A percentile compares a stretch with the other conserved stretches of the same genome.
These are phyloP conservation scores for Pseudisothecium myosuroides DNA, from an alignment of 225 moss, liverwort and hornwort species.

Conservation along the genomic window DNA sequence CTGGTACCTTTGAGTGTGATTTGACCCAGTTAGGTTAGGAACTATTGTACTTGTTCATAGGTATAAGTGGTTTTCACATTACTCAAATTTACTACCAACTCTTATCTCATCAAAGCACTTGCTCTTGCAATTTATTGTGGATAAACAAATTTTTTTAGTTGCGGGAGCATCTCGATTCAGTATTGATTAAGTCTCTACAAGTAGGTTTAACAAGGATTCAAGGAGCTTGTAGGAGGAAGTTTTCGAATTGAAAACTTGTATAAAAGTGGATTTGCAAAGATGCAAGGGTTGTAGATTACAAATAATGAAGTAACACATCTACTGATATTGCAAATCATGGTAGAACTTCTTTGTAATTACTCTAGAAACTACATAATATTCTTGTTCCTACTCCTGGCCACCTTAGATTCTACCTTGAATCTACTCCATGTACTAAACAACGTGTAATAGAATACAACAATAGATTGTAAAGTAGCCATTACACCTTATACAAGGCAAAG, in stretches of 20 bases:
- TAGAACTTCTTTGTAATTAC: not conserved
- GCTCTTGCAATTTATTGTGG: not conserved
- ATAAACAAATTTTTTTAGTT: not conserved
- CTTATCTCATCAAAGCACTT: not conserved
- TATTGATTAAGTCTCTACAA: not conserved
- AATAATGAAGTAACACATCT: not conserved
- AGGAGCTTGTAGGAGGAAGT: not conserved
- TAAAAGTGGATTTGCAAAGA: not conserved
- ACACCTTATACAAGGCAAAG: accelerated
- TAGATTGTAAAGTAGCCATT: not conserved
- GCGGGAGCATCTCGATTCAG: accelerated
- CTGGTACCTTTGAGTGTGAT: no score
- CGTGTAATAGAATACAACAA: not conserved
- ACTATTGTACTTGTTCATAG: not conserved
- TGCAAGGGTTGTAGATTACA: no score
- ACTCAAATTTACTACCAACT: not conserved
- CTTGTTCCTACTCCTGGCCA: accelerated
- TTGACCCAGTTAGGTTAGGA: not conserved
- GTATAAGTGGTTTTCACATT: not conserved
- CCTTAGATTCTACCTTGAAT: accelerated
- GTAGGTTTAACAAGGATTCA: not conserved
- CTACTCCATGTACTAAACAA: accelerated
- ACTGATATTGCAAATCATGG: not conserved
- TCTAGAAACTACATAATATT: not conserved
- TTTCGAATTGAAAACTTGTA: not conserved